A percentile compares a stretch with the other conserved stretches of the same genome.
phyloP scores from a whole-genome alignment of 176 grass and related monocot genomes.

The Aegilops umbellulata region DNA sequence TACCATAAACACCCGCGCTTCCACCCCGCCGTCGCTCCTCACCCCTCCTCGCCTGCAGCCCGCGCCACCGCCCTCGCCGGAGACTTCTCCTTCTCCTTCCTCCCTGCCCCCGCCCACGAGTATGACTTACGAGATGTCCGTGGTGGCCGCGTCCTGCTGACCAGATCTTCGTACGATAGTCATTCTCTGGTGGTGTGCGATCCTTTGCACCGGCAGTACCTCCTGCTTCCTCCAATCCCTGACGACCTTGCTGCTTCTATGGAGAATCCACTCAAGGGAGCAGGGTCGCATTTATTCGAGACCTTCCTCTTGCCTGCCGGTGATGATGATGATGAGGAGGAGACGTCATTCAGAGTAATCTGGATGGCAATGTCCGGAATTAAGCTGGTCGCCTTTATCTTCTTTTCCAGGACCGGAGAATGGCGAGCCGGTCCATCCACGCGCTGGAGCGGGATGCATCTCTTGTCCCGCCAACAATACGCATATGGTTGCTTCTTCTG shows the following conservation, averaged over 20 bases:
- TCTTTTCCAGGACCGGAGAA: no score
- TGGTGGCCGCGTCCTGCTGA: background rate
- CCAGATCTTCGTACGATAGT: background rate
- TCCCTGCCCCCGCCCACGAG: background rate
- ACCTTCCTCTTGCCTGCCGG: background rate
- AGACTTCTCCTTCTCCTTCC: background rate
- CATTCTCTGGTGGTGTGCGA: background rate
- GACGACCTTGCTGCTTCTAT: background rate
- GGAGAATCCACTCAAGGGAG: background rate
- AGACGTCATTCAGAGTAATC: background rate
- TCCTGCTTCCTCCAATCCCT: background rate
- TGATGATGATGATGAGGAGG: background rate
- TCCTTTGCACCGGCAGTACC: background rate
- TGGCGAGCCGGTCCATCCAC: no score
- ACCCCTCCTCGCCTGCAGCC: no score
- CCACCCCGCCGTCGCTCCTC: no score
- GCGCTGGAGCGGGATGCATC: no score
- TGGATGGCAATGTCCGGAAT: background rate
- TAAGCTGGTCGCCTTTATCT: no score
- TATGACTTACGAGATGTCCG: background rate
- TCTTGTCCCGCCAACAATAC: background rate
- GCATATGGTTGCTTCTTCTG: background rate
- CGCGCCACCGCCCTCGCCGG: no score
- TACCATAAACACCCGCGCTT: no score
- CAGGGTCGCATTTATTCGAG: background rate